Evolutionary conservation across 2,329 filamentous ascomycete species (phyloP), one percentile per base, ranked within the genome.

Genomic region (Sporothrix sp.): DNA sequence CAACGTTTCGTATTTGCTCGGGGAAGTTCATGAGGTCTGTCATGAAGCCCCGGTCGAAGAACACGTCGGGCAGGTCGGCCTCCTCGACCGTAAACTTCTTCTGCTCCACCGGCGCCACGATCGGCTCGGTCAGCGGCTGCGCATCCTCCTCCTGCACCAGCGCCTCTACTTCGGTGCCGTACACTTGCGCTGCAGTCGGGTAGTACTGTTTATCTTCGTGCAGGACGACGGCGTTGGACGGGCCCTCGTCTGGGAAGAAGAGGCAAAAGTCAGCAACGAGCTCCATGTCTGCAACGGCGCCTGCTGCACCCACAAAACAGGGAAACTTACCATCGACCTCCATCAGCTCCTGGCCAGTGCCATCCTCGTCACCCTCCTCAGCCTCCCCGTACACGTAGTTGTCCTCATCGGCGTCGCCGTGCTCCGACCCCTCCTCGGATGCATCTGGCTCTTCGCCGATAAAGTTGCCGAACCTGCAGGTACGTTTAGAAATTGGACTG

Each of bases 131-230:
- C 55, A 98, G 76, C 42, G 90, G 86, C 66, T 98, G 93, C 53
- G 90, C 86, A 72, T 98, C 93, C 70, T 97, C 93, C 67, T 98
- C 93, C 63, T 97, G 87, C 33, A 98, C 91, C 67, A 95, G 71
- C 1, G 91, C 93, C 70, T 98, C 93, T 60, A 98, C 93, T 68
- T 93, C 90, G 60, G 82, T 78, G 48, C 93, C 93, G 65, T 97
- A 98, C 37, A 95, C 83, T 67, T 98, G 93, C 63, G 91, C 84
- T 51, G 93, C 93, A n/a, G 90, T 95, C 27, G 93, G 93, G 65
- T 98, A 98, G 68, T 98, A 98, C 66, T 97, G 93, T 68, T 98
- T 98, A 71, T 98, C 93, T 74, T 98, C 93, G 70, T 98, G 93
- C 40, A 98, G 78, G 52, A 98, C 79, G n/a, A 98, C 89, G 47